A percentile compares a stretch with the other conserved stretches of the same genome.
These are phyloP conservation scores for Cyberlindnera americana DNA, from an alignment of 805 yeast species.

Conservation along the genomic window DNA sequence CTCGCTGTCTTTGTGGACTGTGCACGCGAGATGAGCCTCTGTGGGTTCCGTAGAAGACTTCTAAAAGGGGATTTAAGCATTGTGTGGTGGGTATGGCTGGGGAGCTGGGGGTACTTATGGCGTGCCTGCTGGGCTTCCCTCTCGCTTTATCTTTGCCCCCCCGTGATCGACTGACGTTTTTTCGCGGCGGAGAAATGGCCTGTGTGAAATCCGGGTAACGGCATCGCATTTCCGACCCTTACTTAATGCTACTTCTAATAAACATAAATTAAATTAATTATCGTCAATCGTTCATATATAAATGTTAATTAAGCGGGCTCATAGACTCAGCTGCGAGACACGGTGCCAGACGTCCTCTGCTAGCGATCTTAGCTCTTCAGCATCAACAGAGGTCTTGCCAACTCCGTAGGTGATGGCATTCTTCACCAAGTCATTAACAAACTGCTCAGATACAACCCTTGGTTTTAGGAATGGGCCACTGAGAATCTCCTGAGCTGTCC, in stretches of 20 bases:
- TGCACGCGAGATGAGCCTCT: conserved; percentile 1
- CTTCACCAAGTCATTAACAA: conserved; percentile 66
- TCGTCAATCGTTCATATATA: conserved; percentile 1
- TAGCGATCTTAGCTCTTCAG: conserved; percentile 42
- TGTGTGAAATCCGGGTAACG: conserved; percentile 3
- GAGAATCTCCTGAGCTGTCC: conserved; percentile 60
- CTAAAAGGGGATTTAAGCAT: neutral
- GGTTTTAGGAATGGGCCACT: conserved; percentile 70
- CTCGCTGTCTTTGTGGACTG: conserved; percentile 14
- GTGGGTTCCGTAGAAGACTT: neutral
- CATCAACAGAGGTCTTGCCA: conserved; percentile 39
- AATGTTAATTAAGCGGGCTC: conserved; percentile 5
- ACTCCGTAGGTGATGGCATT: conserved; percentile 77
- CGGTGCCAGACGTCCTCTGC: conserved; percentile 59
- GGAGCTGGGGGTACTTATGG: neutral
- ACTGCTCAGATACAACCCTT: conserved; percentile 60
- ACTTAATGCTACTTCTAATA: too few relatives aligned
- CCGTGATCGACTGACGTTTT: neutral
- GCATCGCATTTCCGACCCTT: too few relatives aligned
- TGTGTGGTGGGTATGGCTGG: neutral
- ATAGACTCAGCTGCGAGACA: conserved; percentile 19
- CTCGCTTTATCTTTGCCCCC: neutral
- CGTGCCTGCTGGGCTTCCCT: neutral
- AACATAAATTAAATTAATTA: neutral
- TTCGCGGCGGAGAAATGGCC: neutral